Conservation (phyloP, 306 rosid species). For the Acacia confusa region DNA sequence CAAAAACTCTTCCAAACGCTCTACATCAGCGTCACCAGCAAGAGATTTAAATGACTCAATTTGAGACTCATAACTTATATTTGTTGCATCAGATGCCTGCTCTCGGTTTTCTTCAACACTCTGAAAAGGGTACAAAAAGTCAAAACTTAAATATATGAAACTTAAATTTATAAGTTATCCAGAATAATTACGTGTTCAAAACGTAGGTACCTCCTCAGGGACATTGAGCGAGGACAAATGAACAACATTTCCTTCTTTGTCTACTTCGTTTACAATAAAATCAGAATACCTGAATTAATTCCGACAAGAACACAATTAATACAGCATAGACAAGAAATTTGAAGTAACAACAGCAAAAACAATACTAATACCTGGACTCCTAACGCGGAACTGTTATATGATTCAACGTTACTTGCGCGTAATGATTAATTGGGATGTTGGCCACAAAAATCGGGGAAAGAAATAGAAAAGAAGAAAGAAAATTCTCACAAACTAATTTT, state of each 20-base stretch:
- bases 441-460: not conserved
- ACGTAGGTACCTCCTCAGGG: slow-evolving; percentile 44
- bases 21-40: slow-evolving; percentile 64
- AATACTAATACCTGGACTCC: not conserved
- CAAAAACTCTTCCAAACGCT: slow-evolving; percentile 56
- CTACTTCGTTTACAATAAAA: slow-evolving; percentile 95
- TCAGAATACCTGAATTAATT: slow-evolving; percentile 77
- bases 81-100: slow-evolving; percentile 23
- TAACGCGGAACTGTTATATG: not conserved
- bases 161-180: not conserved
- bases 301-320: not conserved
- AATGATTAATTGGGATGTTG: not conserved
- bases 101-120: slow-evolving; percentile 44
- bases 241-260: slow-evolving; percentile 64
- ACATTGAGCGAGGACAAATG: slow-evolving; percentile 69
- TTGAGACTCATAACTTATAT: slow-evolving; percentile 60
- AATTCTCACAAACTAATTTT: not conserved
- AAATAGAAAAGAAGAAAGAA: not conserved
- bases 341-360: not conserved
- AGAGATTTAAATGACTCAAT: slow-evolving; percentile 73
- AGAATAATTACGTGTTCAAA: slow-evolving; percentile 2
- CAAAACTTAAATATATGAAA: not conserved
- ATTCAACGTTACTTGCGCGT: not conserved
- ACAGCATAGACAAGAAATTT: not conserved
- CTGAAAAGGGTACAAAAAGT: slow-evolving; percentile 39